Percentiles rank a stretch among this genome's conserved stretches.
Conservation (phyloP, 495 filamentous ascomycete species). For the Hapsidospora chrysogenum region DNA sequence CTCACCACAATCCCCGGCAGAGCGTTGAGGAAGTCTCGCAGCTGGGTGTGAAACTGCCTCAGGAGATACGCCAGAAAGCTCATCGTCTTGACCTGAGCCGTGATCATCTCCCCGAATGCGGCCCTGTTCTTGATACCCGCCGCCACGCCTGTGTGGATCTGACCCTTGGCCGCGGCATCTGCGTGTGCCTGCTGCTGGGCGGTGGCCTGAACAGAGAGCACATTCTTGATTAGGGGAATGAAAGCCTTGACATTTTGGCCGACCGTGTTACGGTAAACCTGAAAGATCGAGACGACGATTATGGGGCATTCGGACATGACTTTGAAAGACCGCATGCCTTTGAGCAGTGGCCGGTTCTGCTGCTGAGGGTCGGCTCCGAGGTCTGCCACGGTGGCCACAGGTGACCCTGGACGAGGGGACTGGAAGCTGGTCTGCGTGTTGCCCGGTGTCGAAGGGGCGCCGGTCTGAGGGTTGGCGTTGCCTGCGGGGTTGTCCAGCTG, state of each 20-base stretch:
- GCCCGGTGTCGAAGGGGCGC: slow-evolving; percentile 58
- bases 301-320: slow-evolving; percentile 96
- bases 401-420: slow-evolving; percentile 78
- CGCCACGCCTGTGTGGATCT: slow-evolving; percentile 84
- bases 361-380: slow-evolving; percentile 60
- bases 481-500: slow-evolving; percentile 64
- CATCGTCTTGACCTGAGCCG: slow-evolving; percentile 98
- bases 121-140: slow-evolving; percentile 84
- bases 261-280: slow-evolving; percentile 68
- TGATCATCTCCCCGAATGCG: slow-evolving; percentile 95
- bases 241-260: slow-evolving; percentile 78
- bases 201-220: slow-evolving; percentile 75
- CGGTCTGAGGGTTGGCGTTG: slow-evolving; percentile 36
- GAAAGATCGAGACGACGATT: slow-evolving; percentile 96
- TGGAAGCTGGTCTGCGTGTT: slow-evolving; percentile 51
- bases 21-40: slow-evolving; percentile 76
- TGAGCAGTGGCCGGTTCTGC: slow-evolving; percentile 58
- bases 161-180: slow-evolving; percentile 56
- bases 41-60: slow-evolving; percentile 69
- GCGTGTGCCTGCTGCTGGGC: slow-evolving; percentile 85
- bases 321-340: slow-evolving; percentile 98
- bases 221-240: slow-evolving; percentile 82
- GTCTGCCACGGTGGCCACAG: slow-evolving; percentile 60
- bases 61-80: slow-evolving; percentile 93
- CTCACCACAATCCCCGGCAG: slow-evolving; percentile 86